Evolutionary conservation across 495 filamentous ascomycete species (phyloP), one percentile per base, ranked within the genome.

Genomic region (Geopyxis carbonaria): DNA sequence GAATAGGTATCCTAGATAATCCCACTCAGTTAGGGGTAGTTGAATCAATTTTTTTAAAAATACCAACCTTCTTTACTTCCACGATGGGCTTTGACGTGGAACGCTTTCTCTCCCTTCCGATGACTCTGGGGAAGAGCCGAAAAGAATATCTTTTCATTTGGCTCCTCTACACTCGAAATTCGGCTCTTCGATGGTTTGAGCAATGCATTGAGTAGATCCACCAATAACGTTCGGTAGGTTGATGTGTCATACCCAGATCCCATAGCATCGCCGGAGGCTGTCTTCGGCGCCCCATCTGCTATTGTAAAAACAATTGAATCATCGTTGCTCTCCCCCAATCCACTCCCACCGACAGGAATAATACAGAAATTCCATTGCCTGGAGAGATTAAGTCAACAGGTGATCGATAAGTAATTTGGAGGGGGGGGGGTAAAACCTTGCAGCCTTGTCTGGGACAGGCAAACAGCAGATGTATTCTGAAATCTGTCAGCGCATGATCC

Each of bases 291-390:
- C n/a, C 69, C 69, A 41, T 78, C 73, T 5, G 73, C 64, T 23
- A 93, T 67, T 0, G 82, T 93, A 61, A 85, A 95, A 4, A 95
- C 74, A 14, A 92, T 70, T 19, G 80, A 72, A 46, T 93, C 86
- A 44, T 51, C 52, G 29, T 61, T 40, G 44, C 57, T 62, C 62
- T 65, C 59, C 48, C 64, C 43, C 57, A 82, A 61, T 51, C 71
- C 66, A 62, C 76, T 66, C 7, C 59, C 64, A 30, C 62, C 60
- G 14, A 63, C 56, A 3, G 87, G 83, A 42, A 95, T 75, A 44
- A 97, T 61, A 51, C 87, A 69, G 56, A 92, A 93, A 53, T 89
- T 93, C 63, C 78, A 75, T 55, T 93, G 84, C 34, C 78, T 73
- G 49, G 83, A 78, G 9, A 76, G 13, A 13, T 7, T 28, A 7